Evolutionary conservation across 345 rosid species (phyloP), one percentile per base, ranked within the genome.

Genomic region (Salix udensis): DNA sequence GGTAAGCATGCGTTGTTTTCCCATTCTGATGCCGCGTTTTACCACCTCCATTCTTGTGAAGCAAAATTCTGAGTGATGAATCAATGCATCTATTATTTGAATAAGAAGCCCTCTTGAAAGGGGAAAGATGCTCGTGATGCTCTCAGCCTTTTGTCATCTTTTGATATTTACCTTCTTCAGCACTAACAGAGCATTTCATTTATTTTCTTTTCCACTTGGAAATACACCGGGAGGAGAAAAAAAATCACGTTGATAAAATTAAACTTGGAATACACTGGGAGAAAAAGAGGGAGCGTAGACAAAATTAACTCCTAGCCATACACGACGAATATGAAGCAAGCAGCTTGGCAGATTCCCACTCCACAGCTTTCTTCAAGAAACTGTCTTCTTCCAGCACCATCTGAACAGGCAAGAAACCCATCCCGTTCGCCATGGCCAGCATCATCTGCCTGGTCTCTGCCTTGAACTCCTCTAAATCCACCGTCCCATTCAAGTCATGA

Each of bases 301-400:
- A n/a, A 44, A 3, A 55, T n/a, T 55, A n/a, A n/a, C 1, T 24
- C 26, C 26, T 24, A 55, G 26, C 1, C 28, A 1, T 1, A n/a
- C n/a, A 46, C 1, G 18, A 13, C 1, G 50, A 2, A 44, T 12
- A 3, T 44, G 50, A 44, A 44, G 77, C 82, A 66, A 15, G 37
- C 6, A 62, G 7, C 61, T 78, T 76, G 39, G 81, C 65, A 61
- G 72, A 65, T 80, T 87, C 89, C 24, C 76, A 65, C 40, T 87
- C 88, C 16, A 86, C 88, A 4, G 92, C 92, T 28, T 83, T 84
- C 79, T 61, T 84, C 81, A 89, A 39, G 64, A 87, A 67, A 70
- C 88, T 79, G 31, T 85, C 89, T 67, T 86, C 82, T 79, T 89
- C 90, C 12, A 85, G 80, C 44, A 77, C 82, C 90, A 86, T 88